phyloP scores from a whole-genome alignment of 2,329 filamentous ascomycete genomes.

The Hymenoscyphus fraxineus region DNA sequence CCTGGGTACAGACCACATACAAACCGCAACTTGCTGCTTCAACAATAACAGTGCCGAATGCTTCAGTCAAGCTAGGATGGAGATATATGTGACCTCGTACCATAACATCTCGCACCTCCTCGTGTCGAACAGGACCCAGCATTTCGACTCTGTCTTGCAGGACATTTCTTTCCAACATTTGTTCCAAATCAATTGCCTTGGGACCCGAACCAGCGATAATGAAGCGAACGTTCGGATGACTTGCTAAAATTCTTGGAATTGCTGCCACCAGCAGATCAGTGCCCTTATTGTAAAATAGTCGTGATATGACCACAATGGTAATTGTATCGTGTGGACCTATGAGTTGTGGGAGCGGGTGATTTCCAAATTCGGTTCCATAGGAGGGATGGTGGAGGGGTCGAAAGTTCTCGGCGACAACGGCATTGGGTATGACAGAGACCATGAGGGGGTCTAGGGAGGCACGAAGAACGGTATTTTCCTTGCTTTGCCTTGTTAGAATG shows the following conservation, averaged over 20 bases:
- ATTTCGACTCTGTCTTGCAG: slow-evolving; percentile 91
- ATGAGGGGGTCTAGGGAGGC: slow-evolving; percentile 93
- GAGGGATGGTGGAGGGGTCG: slow-evolving; percentile 59
- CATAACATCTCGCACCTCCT: slow-evolving; percentile 97
- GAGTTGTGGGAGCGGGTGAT: slow-evolving; percentile 53
- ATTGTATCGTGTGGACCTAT: slow-evolving; percentile 82
- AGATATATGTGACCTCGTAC: slow-evolving; percentile 94
- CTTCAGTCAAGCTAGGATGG: slow-evolving; percentile 90
- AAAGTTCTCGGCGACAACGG: slow-evolving; percentile 95
- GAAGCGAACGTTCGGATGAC: slow-evolving; percentile 90
- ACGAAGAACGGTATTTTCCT: slow-evolving; percentile 94
- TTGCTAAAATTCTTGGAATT: slow-evolving; percentile 85
- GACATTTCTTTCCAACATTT: slow-evolving; percentile 95
- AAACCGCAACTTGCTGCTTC: slow-evolving; percentile 94
- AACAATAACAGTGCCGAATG: slow-evolving; percentile 96
- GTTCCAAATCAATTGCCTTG: slow-evolving; percentile 95
- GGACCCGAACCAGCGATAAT: slow-evolving; percentile 94
- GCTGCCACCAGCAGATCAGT: slow-evolving; percentile 95
- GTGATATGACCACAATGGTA: slow-evolving; percentile 94
- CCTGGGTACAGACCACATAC: slow-evolving; percentile 94
- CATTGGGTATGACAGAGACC: slow-evolving; percentile 97
- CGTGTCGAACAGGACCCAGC: slow-evolving; percentile 86
- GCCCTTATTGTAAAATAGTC: slow-evolving; percentile 98
- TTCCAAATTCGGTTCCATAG: slow-evolving; percentile 39
- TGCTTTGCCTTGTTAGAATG: slow-evolving; percentile 51